Evolutionary conservation across 345 rosid genomes (phyloP), one percentile per base, ranked within the genome.

Genomic region (Camelina neglecta): DNA sequence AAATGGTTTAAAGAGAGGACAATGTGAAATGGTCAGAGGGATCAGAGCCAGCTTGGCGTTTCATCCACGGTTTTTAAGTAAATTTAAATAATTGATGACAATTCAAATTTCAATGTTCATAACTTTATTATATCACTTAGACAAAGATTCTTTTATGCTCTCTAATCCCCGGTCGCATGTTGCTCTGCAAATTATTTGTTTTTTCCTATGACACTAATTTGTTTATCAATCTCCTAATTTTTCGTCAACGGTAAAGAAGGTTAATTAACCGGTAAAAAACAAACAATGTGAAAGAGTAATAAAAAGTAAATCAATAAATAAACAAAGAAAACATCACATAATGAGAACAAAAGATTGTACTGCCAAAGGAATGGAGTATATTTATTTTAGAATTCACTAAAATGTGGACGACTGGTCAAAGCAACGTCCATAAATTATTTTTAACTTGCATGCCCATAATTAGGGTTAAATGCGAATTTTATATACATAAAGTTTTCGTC

Each of bases 101-200:
- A 59, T 66, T 47, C 51, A 67, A 38, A 48, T n/a, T 36, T 67
- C 21, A 69, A 60, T 76, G 58, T 62, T 62, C 8, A 62, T 51
- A 47, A 20, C 68, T 74, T 29, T 29, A 29, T 4, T 35, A 75
- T 59, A 75, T 59, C 73, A 67, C 79, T 60, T 70, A 70, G 80
- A 77, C 80, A 77, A 71, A 77, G 60, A 77, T 77, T 71, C 75
- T 77, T 77, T 5, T 48, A 70, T 76, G 51, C 75, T 76, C 71
- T 76, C 71, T 76, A 69, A 76, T 63, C 75, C 71, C 71, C 71
- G 53, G 44, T 70, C 75, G 75, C 80, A 62, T 69, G 71, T 76
- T 67, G 61, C 60, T 38, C 38, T 7, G 38, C 38, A 7, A 29
- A 23, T 10, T 51, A 18, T 67, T 47, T 57, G 10, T 53, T 11